Evolutionary conservation across 768 basidiomycete genomes (phyloP).

Genomic region (Termitomyces sp.): DNA sequence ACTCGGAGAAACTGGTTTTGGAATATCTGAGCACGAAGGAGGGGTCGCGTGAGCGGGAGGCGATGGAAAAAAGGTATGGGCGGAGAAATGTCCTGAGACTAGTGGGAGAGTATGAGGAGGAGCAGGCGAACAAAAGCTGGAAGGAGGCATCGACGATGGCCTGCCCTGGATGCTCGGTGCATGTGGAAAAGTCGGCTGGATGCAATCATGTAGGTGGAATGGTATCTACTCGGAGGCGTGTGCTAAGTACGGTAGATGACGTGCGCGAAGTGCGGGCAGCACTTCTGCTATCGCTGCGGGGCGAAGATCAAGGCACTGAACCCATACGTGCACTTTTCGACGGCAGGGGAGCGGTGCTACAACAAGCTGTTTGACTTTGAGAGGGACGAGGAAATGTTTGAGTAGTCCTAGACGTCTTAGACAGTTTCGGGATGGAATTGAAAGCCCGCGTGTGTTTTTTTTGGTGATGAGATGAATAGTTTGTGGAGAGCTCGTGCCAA

Average conservation of each 20-base stretch:
- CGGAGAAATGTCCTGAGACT: slow-evolving; percentile 56
- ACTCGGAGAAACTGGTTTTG: slow-evolving; percentile 60
- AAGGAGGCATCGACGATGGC: slow-evolving; percentile 62
- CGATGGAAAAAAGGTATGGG: slow-evolving; percentile 66
- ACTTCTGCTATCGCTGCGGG: slow-evolving; percentile 86
- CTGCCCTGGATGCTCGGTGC: slow-evolving; percentile 71
- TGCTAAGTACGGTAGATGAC: slow-evolving; percentile 54
- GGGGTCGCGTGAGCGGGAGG: slow-evolving; percentile 42
- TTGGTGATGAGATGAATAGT: slow-evolving; percentile 3
- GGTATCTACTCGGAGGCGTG: background rate
- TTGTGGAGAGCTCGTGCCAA: slow-evolving; percentile 31
- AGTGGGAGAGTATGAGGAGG: slow-evolving; percentile 65
- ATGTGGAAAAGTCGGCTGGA: slow-evolving; percentile 73
- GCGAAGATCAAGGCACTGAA: slow-evolving; percentile 40
- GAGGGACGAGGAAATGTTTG: slow-evolving; percentile 20
- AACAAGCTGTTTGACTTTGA: slow-evolving; percentile 63
- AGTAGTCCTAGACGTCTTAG: slow-evolving; percentile 8
- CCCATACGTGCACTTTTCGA: slow-evolving; percentile 72
- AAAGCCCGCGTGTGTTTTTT: slow-evolving; percentile 37
- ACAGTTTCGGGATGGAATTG: slow-evolving; percentile 25
- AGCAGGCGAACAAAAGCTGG: slow-evolving; percentile 73
- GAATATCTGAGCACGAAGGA: slow-evolving; percentile 64
- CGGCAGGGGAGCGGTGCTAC: slow-evolving; percentile 50
- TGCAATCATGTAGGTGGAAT: slow-evolving; percentile 79
- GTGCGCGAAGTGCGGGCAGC: slow-evolving; percentile 67